phyloP scores from a whole-genome alignment of 2,329 filamentous ascomycete genomes.

The Venturia carpophila region DNA sequence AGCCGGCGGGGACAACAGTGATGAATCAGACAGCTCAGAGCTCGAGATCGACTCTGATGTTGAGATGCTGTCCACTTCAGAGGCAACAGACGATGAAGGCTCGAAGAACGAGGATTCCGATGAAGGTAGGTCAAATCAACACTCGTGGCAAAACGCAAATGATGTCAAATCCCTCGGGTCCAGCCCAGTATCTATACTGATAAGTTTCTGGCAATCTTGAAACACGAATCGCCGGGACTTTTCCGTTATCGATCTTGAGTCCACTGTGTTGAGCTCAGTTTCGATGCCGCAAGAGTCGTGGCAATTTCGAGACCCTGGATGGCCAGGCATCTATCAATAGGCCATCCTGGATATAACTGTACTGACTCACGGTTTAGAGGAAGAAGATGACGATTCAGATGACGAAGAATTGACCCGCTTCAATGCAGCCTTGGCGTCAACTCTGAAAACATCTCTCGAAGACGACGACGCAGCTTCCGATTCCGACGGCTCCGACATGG shows the following conservation, averaged over 20 bases:
- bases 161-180: too few relatives aligned
- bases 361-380: conserved; percentile 7
- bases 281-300: too few relatives aligned
- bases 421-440: conserved; percentile 68
- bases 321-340: conserved; percentile 21
- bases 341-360: conserved; percentile 20
- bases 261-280: too few relatives aligned
- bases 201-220: not conserved
- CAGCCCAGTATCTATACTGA: conserved; percentile 24
- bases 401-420: conserved; percentile 53
- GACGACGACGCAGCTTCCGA: conserved; percentile 43
- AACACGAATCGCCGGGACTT: too few relatives aligned
- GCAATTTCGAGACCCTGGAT: conserved; percentile 16
- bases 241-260: too few relatives aligned
- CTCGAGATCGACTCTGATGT: conserved; percentile 39
- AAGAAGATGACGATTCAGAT: conserved; percentile 31
- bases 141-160: too few relatives aligned
- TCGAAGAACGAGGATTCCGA: conserved; percentile 26
- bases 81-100: conserved; percentile 24
- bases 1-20: conserved; percentile 29
- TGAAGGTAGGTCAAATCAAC: conserved; percentile 19
- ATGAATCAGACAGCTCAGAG: conserved; percentile 41
- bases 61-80: conserved; percentile 37
- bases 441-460: conserved; percentile 58
- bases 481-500: conserved; percentile 66